Evolutionary conservation across 2,329 filamentous ascomycete genomes (phyloP), one percentile per base, ranked within the genome.

Genomic region (Diaporthe sp.): DNA sequence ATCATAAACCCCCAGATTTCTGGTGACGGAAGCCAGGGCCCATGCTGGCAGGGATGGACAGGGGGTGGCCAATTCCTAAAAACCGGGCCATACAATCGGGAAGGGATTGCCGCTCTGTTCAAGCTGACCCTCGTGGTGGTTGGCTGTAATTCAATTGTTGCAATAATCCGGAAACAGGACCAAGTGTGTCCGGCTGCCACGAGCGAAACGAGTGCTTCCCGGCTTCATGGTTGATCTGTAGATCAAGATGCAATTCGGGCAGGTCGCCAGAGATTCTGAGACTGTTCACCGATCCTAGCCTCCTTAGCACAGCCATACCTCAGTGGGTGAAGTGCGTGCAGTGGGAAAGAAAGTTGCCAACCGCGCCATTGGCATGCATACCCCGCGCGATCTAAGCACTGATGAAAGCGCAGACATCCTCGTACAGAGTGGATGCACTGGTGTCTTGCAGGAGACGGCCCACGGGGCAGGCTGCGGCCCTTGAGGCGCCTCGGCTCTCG

Each of bases 51-150:
- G 50, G 57, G 75, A 75, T 76, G 57, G 45, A 57, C 75, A 76
- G 75, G 75, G 68, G 75, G 75, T 76, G 75, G 75, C 75, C 70
- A 76, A 71, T 76, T 60, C 33, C 40, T 67, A 47, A 73, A 76
- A 75, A 60, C 33, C 19, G 67, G 72, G 67, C 52, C 60, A 42
- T 22, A 6, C 28, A 30, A 55, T 35, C 42, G 25, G 68, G 58
- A 54, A 74, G 33, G 60, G 73, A 72, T 72, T 60, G 73, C 25
- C 60, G 68, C 50, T 57, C 47, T 45, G 15, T 17, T 28, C 54
- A 25, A 35, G 30, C 25, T 52, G 64, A 38, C 55, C 25, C 30
- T 67, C 45, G 17, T 69, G 47, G 28, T 54, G n/a, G 35, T 69
- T 69, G 71, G 71, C 30, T 52, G 45, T 73, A 30, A 30, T 60